A percentile compares a stretch with the other conserved stretches of the same genome.
phyloP scores from a whole-genome alignment of 805 yeast species.

The Tetrapisispora fleetii region DNA sequence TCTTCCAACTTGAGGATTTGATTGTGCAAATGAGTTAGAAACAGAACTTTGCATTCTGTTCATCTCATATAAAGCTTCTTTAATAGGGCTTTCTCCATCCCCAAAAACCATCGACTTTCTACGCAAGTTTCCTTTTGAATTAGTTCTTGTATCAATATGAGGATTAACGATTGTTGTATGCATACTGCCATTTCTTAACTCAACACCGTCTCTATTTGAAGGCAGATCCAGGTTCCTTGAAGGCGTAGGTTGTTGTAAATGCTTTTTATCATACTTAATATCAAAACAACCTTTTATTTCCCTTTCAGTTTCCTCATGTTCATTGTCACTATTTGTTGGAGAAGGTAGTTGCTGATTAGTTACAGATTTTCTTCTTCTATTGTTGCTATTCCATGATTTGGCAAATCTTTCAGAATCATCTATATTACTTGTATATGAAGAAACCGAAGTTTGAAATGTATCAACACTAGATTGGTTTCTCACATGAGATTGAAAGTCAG shows the following conservation, averaged over 20 bases:
- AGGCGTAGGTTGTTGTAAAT: neutral
- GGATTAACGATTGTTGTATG: constrained; percentile 11
- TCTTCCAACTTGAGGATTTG: constrained; percentile 15
- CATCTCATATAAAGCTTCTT: constrained; percentile 26
- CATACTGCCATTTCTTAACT: constrained; percentile 1
- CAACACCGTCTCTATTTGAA: neutral
- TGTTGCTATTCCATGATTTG: constrained; percentile 29
- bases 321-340: constrained; percentile 1
- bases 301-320: neutral
- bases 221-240: neutral
- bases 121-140: constrained; percentile 1
- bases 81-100: constrained; percentile 21
- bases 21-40: constrained; percentile 8
- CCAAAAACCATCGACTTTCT: constrained; percentile 25
- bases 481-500: constrained; percentile 24
- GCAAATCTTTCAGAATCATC: constrained; percentile 28
- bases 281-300: neutral
- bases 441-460: constrained; percentile 27
- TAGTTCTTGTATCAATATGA: neutral
- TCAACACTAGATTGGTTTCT: constrained; percentile 23
- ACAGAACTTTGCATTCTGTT: constrained; percentile 20
- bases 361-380: constrained; percentile 26
- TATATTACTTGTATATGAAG: constrained; percentile 26
- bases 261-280: neutral
- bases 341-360: constrained; percentile 7